Conservation (phyloP, 352 stramenopile species). For the Pythium volutum region DNA sequence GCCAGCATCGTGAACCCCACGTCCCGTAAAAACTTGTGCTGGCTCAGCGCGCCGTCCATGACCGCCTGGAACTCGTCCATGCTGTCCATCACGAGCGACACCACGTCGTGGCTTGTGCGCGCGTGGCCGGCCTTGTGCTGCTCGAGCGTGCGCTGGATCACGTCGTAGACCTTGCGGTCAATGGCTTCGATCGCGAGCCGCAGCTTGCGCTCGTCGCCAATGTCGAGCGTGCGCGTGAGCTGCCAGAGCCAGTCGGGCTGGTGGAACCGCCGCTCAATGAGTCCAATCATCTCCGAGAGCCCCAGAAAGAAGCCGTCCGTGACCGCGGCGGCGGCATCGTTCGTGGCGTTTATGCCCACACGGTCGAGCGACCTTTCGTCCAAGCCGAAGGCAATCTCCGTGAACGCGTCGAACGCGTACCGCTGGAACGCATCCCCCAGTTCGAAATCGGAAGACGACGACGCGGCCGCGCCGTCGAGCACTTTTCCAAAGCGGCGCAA, state of each 20-base stretch:
- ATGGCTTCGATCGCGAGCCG: conserved; percentile 28
- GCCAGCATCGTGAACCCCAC: conserved; percentile 72
- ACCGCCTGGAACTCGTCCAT: conserved; percentile 27
- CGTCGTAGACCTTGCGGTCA: conserved; percentile 20
- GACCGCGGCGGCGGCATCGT: background rate
- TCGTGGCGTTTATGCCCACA: background rate
- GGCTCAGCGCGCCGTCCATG: conserved; percentile 11
- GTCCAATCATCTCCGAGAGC: background rate
- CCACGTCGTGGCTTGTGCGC: conserved; percentile 26
- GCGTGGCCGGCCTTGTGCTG: background rate
- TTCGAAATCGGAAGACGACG: conserved; percentile 19
- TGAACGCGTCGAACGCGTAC: conserved; percentile 67
- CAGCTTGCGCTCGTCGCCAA: conserved; percentile 36
- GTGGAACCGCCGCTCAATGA: conserved; percentile 34
- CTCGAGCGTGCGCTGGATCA: conserved; percentile 37
- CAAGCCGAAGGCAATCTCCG: conserved; percentile 64
- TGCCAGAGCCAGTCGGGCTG: conserved; percentile 51
- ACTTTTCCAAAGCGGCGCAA: conserved; percentile 30
- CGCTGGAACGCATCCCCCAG: conserved; percentile 42
- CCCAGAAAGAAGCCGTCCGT: conserved; percentile 6
- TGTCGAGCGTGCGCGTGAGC: conserved; percentile 30
- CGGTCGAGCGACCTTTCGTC: conserved; percentile 37
- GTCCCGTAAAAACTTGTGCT: conserved; percentile 50
- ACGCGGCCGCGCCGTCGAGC: conserved; percentile 11
- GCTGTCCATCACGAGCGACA: conserved; percentile 35